Percentiles rank a stretch among this genome's conserved stretches.
Conservation (phyloP, 2,329 filamentous ascomycete genomes). For the Colletotrichum lupini region DNA sequence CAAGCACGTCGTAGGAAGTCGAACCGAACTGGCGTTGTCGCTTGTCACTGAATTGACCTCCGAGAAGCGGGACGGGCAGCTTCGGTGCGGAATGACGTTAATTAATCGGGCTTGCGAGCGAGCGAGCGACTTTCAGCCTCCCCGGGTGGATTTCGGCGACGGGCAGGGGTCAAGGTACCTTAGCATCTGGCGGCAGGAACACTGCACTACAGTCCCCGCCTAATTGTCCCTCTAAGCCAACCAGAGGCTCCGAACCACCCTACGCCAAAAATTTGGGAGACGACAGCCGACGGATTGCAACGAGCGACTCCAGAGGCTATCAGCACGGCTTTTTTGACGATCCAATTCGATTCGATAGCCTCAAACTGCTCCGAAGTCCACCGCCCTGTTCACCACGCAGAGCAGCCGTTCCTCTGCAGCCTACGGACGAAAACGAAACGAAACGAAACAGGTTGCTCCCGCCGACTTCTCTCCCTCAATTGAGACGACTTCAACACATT, state of each 20-base stretch:
- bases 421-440: background rate
- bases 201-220: constrained; percentile 5
- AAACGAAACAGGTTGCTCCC: background rate
- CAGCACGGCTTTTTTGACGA: background rate
- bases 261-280: constrained; percentile 31
- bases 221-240: constrained; percentile 9
- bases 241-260: background rate
- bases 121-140: constrained; percentile 34
- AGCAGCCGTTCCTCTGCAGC: background rate
- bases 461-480: background rate
- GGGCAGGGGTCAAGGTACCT: constrained; percentile 18
- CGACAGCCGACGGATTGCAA: constrained; percentile 3
- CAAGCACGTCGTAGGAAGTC: constrained; percentile 8
- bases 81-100: constrained; percentile 32
- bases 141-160: constrained; percentile 28
- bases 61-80: constrained; percentile 27
- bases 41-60: constrained; percentile 6
- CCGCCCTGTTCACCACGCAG: background rate
- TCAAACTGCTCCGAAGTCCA: constrained; percentile 36
- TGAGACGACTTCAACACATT: constrained; percentile 22
- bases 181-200: background rate
- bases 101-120: constrained; percentile 18
- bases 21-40: constrained; percentile 14
- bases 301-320: background rate
- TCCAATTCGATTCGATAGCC: background rate